Evolutionary conservation across 192 early-diverging fungal genomes (phyloP).

Genomic region (Podila verticillata): DNA sequence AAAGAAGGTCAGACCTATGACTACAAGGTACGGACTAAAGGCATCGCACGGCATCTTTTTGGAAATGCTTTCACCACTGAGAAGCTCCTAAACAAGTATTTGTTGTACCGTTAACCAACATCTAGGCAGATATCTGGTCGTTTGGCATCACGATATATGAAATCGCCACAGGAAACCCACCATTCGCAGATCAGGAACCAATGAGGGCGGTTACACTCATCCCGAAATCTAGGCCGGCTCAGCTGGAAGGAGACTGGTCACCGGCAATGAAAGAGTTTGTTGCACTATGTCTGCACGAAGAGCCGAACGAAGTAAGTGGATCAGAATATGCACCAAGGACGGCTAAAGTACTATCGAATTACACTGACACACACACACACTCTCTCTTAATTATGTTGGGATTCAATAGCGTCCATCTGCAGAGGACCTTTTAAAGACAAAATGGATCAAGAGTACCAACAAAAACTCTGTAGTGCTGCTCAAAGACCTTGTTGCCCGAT

Average conservation of each 20-base stretch:
- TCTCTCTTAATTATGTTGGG: neutral
- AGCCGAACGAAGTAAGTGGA: conserved; percentile 76
- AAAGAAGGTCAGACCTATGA: conserved; percentile 87
- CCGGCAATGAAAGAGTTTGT: conserved; percentile 90
- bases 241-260: conserved; percentile 83
- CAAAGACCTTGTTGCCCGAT: conserved; percentile 70
- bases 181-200: conserved; percentile 90
- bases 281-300: conserved; percentile 82
- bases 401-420: conserved; percentile 84
- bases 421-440: conserved; percentile 85
- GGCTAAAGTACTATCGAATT: too few species aligned
- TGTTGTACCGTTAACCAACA: neutral
- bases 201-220: conserved; percentile 90
- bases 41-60: neutral
- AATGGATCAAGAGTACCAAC: conserved; percentile 74
- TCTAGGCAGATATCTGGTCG: conserved; percentile 98
- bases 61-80: neutral
- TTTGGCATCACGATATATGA: conserved; percentile 98
- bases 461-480: conserved; percentile 63
- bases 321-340: neutral
- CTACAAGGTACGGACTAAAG: conserved; percentile 72
- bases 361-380: neutral
- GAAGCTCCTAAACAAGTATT: neutral
- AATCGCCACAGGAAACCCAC: conserved; percentile 94
- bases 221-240: conserved; percentile 82